Conservation (phyloP, 306 rosid species). For the Clitoria ternatea region DNA sequence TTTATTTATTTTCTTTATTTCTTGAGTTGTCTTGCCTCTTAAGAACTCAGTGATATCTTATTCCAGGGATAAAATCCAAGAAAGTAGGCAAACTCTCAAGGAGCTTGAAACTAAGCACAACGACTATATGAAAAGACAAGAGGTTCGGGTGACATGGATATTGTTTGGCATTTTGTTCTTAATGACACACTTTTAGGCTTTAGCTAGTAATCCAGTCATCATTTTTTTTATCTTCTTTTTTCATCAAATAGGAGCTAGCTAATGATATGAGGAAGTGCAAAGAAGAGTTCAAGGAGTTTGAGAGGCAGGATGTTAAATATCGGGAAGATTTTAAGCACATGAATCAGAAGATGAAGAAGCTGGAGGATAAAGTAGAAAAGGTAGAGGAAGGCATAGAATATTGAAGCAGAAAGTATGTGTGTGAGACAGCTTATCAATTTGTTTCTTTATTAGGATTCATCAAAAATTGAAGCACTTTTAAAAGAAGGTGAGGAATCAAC, state of each 20-base stretch:
- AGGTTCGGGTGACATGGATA: constrained; percentile 50
- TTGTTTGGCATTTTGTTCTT: background rate
- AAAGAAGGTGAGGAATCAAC: constrained; percentile 79
- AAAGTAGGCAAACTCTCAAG: constrained; percentile 55
- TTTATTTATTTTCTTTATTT: background rate
- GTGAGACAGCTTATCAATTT: constrained; percentile 21
- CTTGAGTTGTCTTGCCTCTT: background rate
- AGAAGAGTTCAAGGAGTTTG: constrained; percentile 92
- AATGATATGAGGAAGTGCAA: constrained; percentile 72
- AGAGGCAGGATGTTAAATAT: constrained; percentile 88
- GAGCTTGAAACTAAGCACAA: constrained; percentile 79
- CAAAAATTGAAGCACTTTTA: constrained; percentile 45
- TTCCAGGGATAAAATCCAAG: constrained; percentile 75
- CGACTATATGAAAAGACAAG: constrained; percentile 59
- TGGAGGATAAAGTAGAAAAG: constrained; percentile 81
- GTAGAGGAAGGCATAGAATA: constrained; percentile 35
- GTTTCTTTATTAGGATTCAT: constrained; percentile 67
- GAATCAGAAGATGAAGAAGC: constrained; percentile 82
- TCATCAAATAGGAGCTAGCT: constrained; percentile 64
- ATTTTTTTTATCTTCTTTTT: constrained; percentile 9
- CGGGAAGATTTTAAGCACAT: constrained; percentile 85
- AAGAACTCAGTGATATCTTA: constrained; percentile 20
- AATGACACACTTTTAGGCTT: constrained; percentile 5
- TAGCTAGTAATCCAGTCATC: background rate
- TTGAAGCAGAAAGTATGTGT: background rate